Evolutionary conservation across 2,329 filamentous ascomycete genomes (phyloP).

Genomic region (Thielaviopsis ethacetica): DNA sequence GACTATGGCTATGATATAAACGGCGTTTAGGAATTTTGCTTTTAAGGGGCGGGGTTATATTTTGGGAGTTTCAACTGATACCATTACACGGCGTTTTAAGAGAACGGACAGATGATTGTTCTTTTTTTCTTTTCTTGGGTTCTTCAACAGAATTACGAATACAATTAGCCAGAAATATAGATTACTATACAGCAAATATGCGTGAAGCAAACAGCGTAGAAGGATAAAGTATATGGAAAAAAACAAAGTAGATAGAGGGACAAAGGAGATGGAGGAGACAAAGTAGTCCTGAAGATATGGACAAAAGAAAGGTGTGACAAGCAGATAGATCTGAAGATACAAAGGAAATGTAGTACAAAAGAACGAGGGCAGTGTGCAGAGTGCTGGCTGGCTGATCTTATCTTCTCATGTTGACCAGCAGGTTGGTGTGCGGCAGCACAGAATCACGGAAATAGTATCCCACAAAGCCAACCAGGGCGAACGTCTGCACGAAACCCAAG

Average conservation of each 20-base stretch:
- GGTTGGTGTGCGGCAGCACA: not conserved
- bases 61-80: not conserved
- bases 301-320: not conserved
- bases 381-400: no score
- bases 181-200: no score
- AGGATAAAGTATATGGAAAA: no score
- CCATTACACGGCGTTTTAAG: not conserved
- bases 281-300: no score
- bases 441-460: slow-evolving; percentile 7
- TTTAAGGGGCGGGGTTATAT: not conserved
- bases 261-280: no score
- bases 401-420: not conserved
- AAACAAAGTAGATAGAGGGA: no score
- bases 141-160: not conserved
- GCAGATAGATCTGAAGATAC: not conserved
- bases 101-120: not conserved
- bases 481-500: slow-evolving; percentile 10
- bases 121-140: not conserved
- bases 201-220: no score
- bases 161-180: not conserved
- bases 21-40: not conserved
- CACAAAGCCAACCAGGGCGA: slow-evolving; percentile 4
- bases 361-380: no score
- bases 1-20: not conserved
- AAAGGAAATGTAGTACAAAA: not conserved